Percentiles rank a stretch among this genome's conserved stretches.
phyloP scores from a whole-genome alignment of 2,329 filamentous ascomycete genomes.

The Colletotrichum sp. region DNA sequence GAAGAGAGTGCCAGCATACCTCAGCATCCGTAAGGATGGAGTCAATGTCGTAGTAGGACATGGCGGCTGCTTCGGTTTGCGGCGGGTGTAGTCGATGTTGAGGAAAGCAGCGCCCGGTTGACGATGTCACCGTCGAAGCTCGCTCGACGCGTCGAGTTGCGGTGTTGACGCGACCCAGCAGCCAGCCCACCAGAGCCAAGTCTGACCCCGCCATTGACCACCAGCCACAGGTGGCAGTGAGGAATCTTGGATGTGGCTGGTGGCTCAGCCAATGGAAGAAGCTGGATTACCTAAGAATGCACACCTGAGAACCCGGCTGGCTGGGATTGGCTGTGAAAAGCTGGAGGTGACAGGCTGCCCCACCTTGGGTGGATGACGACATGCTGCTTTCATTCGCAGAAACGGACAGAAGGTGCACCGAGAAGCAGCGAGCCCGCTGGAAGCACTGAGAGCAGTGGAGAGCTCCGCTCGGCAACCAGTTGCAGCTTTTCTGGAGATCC shows the following conservation, averaged over 20 bases:
- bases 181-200: neutral
- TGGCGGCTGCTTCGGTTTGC: neutral
- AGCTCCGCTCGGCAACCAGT: slow-evolving; percentile 2
- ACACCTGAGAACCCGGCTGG: neutral
- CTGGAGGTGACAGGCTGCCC: neutral
- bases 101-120: neutral
- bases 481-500: slow-evolving; percentile 19
- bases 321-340: neutral
- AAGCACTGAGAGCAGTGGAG: neutral
- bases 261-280: neutral
- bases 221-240: neutral
- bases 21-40: slow-evolving; percentile 86
- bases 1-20: slow-evolving; percentile 45
- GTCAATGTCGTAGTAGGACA: slow-evolving; percentile 87
- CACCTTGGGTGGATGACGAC: slow-evolving; percentile 17
- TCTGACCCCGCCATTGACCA: neutral
- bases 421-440: neutral
- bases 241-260: fast-evolving
- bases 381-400: slow-evolving; percentile 17
- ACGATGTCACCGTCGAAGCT: neutral
- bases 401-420: neutral
- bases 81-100: neutral
- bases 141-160: neutral
- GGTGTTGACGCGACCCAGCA: neutral
- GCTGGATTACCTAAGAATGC: neutral